Evolutionary conservation across 2,329 filamentous ascomycete species (phyloP).

Genomic region (Geosmithia putterillii): DNA sequence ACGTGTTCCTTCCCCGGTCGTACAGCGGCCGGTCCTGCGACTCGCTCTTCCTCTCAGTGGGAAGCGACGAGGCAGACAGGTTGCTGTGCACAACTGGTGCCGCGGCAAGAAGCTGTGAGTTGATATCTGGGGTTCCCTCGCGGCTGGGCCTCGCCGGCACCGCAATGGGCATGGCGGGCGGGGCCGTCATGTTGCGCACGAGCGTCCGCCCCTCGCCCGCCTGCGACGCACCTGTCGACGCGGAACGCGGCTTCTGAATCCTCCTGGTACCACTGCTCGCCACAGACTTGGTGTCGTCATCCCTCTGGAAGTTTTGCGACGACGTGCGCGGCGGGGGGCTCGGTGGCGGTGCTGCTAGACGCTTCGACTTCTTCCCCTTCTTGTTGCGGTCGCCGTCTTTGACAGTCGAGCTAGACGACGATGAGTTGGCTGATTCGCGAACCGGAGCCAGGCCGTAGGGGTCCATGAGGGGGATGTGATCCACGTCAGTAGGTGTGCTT

Average conservation of each 20-base stretch:
- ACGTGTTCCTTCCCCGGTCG: conserved; percentile 16
- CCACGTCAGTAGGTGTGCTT: conserved; percentile 39
- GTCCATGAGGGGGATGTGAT: conserved; percentile 30
- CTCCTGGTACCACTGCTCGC: conserved; percentile 13
- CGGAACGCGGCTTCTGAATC: conserved; percentile 13
- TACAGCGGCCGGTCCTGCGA: conserved; percentile 14
- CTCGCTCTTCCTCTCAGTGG: conserved; percentile 31
- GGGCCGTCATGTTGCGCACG: neutral
- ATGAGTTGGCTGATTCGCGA: conserved; percentile 58
- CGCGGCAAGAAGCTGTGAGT: conserved; percentile 38
- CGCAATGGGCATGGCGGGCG: neutral
- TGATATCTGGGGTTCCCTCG: conserved; percentile 52
- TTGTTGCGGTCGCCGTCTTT: conserved; percentile 32
- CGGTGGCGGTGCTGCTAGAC: conserved; percentile 35
- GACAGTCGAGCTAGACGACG: conserved; percentile 59
- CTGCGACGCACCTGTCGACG: conserved; percentile 12
- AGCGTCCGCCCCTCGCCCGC: neutral
- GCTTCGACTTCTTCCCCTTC: conserved; percentile 28
- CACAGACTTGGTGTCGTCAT: conserved; percentile 15
- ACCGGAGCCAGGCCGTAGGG: conserved; percentile 50
- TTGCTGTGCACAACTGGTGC: conserved; percentile 52
- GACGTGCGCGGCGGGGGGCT: conserved; percentile 52
- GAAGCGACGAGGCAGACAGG: conserved; percentile 34
- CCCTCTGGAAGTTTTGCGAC: conserved; percentile 39
- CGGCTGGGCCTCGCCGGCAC: conserved; percentile 47